These are phyloP conservation scores for Mercurialis annua DNA, from an alignment of 345 rosid species.

Conservation along the genomic window DNA sequence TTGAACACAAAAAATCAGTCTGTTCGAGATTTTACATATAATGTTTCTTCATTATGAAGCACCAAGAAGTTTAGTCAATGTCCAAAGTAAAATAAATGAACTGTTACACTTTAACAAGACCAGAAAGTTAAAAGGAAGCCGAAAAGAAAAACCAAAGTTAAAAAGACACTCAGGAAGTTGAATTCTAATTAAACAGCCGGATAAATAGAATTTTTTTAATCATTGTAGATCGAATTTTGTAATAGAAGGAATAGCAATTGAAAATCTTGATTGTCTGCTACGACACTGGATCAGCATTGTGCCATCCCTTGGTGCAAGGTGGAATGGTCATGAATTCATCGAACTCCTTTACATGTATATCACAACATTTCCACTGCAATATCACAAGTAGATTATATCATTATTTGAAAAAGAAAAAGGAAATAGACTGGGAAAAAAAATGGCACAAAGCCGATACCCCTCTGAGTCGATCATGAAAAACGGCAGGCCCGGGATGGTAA, in stretches of 20 bases:
- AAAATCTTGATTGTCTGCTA: not conserved
- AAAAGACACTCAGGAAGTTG: not conserved
- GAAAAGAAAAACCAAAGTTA: no score
- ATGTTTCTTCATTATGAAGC: not conserved
- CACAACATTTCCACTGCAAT: conserved; percentile 95
- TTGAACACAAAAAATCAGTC: not conserved
- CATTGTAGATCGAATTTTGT: not conserved
- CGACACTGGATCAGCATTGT: conserved; percentile 35
- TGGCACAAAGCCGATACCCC: conserved; percentile 40
- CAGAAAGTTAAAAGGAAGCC: not conserved
- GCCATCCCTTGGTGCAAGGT: conserved; percentile 94
- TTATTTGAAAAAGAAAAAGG: not conserved
- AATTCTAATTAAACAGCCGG: conserved; percentile 1
- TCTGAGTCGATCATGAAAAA: conserved; percentile 83
- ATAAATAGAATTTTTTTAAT: not conserved
- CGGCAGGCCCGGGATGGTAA: conserved; percentile 94
- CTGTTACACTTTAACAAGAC: not conserved
- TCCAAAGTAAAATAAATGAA: not conserved
- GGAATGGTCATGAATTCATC: conserved; percentile 93
- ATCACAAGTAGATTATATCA: not conserved
- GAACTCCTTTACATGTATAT: conserved; percentile 80
- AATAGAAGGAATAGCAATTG: not conserved
- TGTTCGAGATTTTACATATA: not conserved
- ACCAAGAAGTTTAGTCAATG: not conserved
- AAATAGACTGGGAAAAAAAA: not conserved